Evolutionary conservation across 176 grass and related monocot genomes (phyloP), one percentile per base, ranked within the genome.

Genomic region (Raddia guianensis): DNA sequence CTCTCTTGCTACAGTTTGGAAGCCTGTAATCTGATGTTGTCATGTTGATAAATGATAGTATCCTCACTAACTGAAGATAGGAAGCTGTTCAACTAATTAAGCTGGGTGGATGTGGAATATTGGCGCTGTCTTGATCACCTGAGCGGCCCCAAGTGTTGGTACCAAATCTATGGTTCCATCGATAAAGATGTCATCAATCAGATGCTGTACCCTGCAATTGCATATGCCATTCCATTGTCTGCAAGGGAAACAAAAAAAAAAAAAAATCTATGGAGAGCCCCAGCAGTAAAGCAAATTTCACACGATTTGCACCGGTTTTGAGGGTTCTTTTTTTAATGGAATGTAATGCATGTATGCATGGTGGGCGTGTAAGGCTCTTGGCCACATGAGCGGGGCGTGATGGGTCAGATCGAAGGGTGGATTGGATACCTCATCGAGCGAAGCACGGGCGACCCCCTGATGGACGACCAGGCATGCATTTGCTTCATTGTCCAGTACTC

Each of bases 341-440:
- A 27, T 27, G 27, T 27, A 27, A 27, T 27, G 27, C 49, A 37
- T 2, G 0, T 5, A 52, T 9, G 50, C 4, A 2, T 8, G 56
- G n/a, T 63, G 59, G 34, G 16, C 8, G 72, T 21, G 63, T 10
- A 62, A 68, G 70, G 18, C 34, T 37, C 9, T 11, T 34, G 85
- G 61, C 53, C 64, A 82, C 78, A 76, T 62, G 85, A 76, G 34
- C 20, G 75, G 47, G 10, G 10, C 9, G 16, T 47, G 67, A 85
- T 48, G 57, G 51, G 18, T 80, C 43, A 49, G 70, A 47, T 81
- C 48, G 21, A 71, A 70, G 71, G 70, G 64, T 63, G 66, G 85
- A 72, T 76, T 52, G 14, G 79, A 76, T 81, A 68, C 85, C 64
- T 68, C 64, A 80, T 49, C 60, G 33, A 21, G 84, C 48, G 48